phyloP scores from a whole-genome alignment of 805 yeast species.

The Suhomyces pyralidae region DNA sequence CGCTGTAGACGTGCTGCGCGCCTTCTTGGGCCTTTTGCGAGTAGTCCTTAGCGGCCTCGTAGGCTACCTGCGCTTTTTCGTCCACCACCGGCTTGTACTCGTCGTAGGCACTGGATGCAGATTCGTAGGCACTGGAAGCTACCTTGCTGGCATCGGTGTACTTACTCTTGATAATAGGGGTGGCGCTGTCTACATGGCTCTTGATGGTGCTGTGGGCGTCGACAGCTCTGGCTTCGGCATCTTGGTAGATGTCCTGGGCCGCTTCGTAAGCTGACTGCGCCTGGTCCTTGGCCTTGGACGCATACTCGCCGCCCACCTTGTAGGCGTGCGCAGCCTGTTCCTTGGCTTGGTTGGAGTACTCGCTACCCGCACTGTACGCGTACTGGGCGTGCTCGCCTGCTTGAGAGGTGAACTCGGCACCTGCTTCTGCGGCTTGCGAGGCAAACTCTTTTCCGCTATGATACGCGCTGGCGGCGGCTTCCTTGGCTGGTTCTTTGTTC shows the following conservation, averaged over 20 bases:
- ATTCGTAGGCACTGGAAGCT: constrained; percentile 7
- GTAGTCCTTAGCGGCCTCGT: constrained; percentile 9
- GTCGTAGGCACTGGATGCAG: constrained; percentile 7
- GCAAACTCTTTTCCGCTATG: constrained; percentile 1
- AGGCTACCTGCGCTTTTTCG: constrained; percentile 7
- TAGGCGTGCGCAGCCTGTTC: constrained; percentile 1
- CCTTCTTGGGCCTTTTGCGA: neutral
- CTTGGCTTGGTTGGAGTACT: constrained; percentile 1
- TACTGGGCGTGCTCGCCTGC: constrained; percentile 5
- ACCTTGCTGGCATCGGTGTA: constrained; percentile 5
- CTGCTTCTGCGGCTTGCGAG: constrained; percentile 1
- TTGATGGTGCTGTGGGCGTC: neutral
- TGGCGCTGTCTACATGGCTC: constrained; percentile 1
- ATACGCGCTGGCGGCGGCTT: neutral
- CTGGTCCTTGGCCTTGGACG: neutral
- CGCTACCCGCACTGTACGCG: constrained; percentile 7
- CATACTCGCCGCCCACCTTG: neutral
- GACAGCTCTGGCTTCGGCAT: neutral
- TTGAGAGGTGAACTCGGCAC: neutral
- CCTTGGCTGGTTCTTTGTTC: neutral
- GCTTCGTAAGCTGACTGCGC: constrained; percentile 6
- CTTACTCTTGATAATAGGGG: neutral
- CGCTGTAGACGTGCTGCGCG: constrained; percentile 6
- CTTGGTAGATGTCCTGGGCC: neutral
- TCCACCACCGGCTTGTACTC: constrained; percentile 12